Evolutionary conservation across 2,329 filamentous ascomycete species (phyloP), one percentile per base, ranked within the genome.

Genomic region (Neonectria faginata): DNA sequence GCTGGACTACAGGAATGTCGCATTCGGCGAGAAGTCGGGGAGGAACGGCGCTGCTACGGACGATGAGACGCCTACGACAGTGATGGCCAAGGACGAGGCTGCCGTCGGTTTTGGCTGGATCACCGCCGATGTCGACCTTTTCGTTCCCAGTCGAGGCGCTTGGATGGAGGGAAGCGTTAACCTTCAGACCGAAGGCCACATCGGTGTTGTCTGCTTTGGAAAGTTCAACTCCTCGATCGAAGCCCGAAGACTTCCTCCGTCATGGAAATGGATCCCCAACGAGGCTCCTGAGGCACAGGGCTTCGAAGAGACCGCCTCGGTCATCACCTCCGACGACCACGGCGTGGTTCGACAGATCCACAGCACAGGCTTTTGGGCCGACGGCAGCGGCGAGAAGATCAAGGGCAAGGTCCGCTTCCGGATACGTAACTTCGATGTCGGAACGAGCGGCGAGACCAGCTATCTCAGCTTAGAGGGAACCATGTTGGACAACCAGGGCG

Each of bases 151-250:
- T 57, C 87, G 88, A 50, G 92, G 92, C 39, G 88, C 89, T 9
- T 89, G 86, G 79, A 86, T 98, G 75, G 90, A 94, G 70, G 96
- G 93, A 11, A 90, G 86, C 70, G 87, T 97, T 60, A 96, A 95
- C 73, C 84, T 97, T 31, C 93, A 97, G 76, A 95, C 91, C 52
- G 92, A 96, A 71, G 93, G 93, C 7, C 93, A 97, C 75, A 85
- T 99, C 7, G 94, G 95, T 20, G 87, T 97, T 3, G 89, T 97
- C 11, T 96, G 93, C 77, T 94, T 93, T 80, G 95, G 95, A 78
- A 88, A 93, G 69, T 98, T 98, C 84, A 97, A 96, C 71, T 92
- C 95, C 1, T 93, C 91, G 47, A 92, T 99, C 64, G 91, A 95
- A 73, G 85, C 90, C 22, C 88, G 87, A 65, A 85, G 92, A 39